Percentiles rank a stretch among this genome's conserved stretches.
Evolutionary conservation across 176 grass and related monocot species (phyloP).

Genomic region (Musa itinerans): DNA sequence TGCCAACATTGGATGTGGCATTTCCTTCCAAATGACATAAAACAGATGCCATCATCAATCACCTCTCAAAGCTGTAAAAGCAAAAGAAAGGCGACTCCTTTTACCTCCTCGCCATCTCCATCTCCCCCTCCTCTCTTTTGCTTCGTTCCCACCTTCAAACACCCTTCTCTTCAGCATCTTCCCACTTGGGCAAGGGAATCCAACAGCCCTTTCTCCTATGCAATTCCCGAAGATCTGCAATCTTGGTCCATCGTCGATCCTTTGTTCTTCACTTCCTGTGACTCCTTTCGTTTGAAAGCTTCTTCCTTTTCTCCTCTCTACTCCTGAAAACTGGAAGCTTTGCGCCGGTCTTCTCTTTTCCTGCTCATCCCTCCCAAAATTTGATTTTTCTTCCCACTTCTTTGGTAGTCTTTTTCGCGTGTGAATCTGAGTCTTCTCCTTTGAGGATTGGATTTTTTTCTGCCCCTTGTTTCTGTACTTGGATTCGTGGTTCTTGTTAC

Average conservation of each 20-base stretch:
- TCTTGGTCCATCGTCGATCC: neutral
- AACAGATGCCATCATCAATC: neutral
- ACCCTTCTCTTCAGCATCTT: neutral
- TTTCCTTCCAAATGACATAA: conserved; percentile 3
- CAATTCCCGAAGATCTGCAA: neutral
- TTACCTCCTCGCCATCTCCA: neutral
- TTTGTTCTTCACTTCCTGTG: neutral
- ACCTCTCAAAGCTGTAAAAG: conserved; percentile 3
- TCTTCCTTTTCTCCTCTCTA: neutral
- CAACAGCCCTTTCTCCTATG: neutral
- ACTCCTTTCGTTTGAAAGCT: neutral
- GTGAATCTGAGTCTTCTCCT: neutral
- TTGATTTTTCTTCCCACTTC: conserved; percentile 10
- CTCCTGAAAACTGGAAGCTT: conserved; percentile 5
- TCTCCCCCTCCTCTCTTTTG: neutral
- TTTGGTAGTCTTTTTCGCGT: neutral
- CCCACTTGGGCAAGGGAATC: neutral
- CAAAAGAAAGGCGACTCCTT: neutral
- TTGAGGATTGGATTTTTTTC: no score
- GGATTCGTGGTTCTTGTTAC: no score
- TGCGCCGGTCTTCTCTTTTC: neutral
- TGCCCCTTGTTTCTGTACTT: no score
- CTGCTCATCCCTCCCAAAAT: neutral
- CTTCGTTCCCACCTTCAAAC: neutral
- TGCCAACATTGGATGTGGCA: neutral